Evolutionary conservation across 2,329 filamentous ascomycete genomes (phyloP), one percentile per base, ranked within the genome.

Genomic region (Neonectria neomacrospora): DNA sequence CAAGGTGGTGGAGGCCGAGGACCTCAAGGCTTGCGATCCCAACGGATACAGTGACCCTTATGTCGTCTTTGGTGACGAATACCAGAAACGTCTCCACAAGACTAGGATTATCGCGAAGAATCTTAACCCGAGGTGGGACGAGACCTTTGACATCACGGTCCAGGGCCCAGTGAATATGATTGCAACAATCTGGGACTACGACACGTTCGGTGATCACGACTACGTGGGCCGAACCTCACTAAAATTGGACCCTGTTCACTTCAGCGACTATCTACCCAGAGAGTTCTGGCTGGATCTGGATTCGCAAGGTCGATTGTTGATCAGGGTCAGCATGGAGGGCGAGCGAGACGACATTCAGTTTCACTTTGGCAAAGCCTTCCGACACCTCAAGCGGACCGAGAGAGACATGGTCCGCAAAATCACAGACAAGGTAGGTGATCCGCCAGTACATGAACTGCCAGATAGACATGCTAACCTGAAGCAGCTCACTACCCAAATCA

Each of bases 201-300:
- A 99, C 80, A 94, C 93, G 14, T 90, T 99, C 72, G 96, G 96
- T 57, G 96, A 98, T 75, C 96, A 99, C 75, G 96, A 99, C 75
- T 98, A 97, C 76, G 93, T 98, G 37, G 96, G 96, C 26, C 89
- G 96, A 66, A 98, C 96, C n/a, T 97, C 94, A 20, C 85, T 99
- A 68, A 99, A 99, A 80, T 84, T 99, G n/a, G 96, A 99, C 73
- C 96, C 96, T n/a, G 86, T 93, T 41, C 94, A 97, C 80, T 99
- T 99, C 79, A 91, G 93, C 71, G 96, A 99, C 77, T 99, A 97
- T 76, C 83, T 98, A 70, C 96, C 96, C 16, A 88, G 94, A 67
- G 96, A 99, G 78, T 98, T 97, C 77, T 99, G 96, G 96, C 87
- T 99, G 18, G 95, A 98, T 75, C 86, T 99, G 50, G 96, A 99